These are phyloP conservation scores for Cardamine resedifolia DNA, from an alignment of 345 rosid genomes.

Conservation along the genomic window DNA sequence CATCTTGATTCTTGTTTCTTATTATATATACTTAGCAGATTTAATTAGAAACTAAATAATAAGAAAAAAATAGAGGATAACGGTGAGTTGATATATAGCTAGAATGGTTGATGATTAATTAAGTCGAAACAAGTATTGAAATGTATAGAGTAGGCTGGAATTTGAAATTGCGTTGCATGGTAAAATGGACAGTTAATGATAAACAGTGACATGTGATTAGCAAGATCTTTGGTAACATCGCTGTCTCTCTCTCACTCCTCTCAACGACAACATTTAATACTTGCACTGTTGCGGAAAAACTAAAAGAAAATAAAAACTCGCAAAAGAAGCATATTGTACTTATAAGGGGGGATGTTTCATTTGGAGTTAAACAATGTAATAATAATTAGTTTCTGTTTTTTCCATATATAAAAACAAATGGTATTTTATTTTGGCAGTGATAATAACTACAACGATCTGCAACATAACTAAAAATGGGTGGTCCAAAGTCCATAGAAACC, in stretches of 20 bases:
- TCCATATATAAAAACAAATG: not conserved
- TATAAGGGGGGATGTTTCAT: not conserved
- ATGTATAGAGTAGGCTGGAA: not conserved
- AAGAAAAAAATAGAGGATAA: not conserved
- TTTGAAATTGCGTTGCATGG: slow-evolving; percentile 19
- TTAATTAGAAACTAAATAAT: not conserved
- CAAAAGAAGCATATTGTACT: slow-evolving; percentile 13
- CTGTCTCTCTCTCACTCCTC: slow-evolving; percentile 18
- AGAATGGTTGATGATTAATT: slow-evolving; percentile 1
- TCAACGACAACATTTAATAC: slow-evolving; percentile 29
- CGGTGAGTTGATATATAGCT: not conserved
- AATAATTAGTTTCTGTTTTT: not conserved
- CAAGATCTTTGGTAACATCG: slow-evolving; percentile 32
- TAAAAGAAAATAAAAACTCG: not conserved
- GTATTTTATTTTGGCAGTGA: not conserved
- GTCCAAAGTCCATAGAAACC: slow-evolving; percentile 27
- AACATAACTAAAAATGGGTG: slow-evolving; percentile 15
- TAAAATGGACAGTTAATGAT: slow-evolving; percentile 19
- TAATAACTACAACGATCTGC: not conserved
- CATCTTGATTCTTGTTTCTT: not conserved
- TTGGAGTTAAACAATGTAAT: not conserved
- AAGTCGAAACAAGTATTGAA: slow-evolving; percentile 3
- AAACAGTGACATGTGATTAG: slow-evolving; percentile 32
- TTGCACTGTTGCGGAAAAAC: not conserved
- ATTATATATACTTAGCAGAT: not conserved